Evolutionary conservation across 306 rosid species (phyloP), one percentile per base, ranked within the genome.

Genomic region (Amphicarpaea edgeworthii): DNA sequence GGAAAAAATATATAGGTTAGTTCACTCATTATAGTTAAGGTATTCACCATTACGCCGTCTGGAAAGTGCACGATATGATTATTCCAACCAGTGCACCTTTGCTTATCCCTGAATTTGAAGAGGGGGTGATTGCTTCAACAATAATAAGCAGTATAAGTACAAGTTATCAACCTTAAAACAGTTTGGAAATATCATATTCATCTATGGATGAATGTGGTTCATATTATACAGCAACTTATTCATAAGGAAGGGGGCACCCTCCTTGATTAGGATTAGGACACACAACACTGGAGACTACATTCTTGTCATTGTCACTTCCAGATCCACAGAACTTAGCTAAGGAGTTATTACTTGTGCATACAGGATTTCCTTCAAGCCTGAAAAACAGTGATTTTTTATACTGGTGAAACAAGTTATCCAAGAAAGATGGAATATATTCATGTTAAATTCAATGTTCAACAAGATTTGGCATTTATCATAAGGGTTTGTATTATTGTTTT

Each of bases 351-450:
- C 80, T 79, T 40, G 66, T 42, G 80, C 99, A 95, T 23, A 87
- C 60, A 37, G 97, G 99, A 89, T 95, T 95, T 74, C 99, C 99
- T 26, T 43, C 60, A 74, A 95, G 93, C 97, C 99, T 95, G 91
- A 78, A 80, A 86, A 72, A 34, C 16, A 12, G 47, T 20, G 15
- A 73, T 67, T 75, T 54, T 57, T 19, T 45, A 14, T 38, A 26
- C 40, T 37, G 17, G 70, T 62, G 54, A 17, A 15, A 57, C 46
- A 37, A 63, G 57, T 61, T 26, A 45, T 71, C 61, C 28, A 51
- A 55, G 58, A 43, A 19, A 54, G 24, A 45, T 74, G 12, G 41
- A 69, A 45, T n/a, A n/a, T n/a, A n/a, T 7, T 58, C 14, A 26
- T 53, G 12, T 16, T 9, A 10, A 53, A 54, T 49, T 14, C 55